Base-by-base conservation (phyloP, 2,329 filamentous ascomycete genomes). In the Colletotrichum sublineola region DNA sequence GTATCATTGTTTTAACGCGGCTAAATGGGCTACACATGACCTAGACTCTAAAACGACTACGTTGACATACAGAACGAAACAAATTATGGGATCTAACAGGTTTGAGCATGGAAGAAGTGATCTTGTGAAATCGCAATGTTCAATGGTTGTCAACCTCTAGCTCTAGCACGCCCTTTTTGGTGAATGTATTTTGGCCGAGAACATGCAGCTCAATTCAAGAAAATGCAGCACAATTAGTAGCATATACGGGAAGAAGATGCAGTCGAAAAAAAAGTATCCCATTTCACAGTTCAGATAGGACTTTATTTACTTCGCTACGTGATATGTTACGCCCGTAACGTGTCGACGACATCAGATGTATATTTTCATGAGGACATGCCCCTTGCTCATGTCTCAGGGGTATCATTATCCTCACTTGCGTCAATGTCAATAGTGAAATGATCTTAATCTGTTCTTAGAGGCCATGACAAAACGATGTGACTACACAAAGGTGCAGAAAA, bases 211-310 rank as follows among this genome's bases (percentile, higher is more conserved):
- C 9, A 18, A 20, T 44, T 44, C 4, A 3, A 15, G 6, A 44
- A 7, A 7, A 44, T 5, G 42, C 18, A 20, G 18, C 18, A 44
- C 15, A 2, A 44, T 20, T 2, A 44, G 6, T 7, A 3, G 4
- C 38, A 40, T 14, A 18, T 18, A 7, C 18, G 9, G 0, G 7
- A 44, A 6, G 18, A 44, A 1, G 6, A 44, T 20, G 20, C 15
- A 18, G 7, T 20, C 9, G 8, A 18, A 20, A 7, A 44, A 7
- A 20, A 3, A 1, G 15, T n/a, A n/a, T 2, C 5, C 8, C 2
- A n/a, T 11, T n/a, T 46, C 20, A 14, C 9, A n/a, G 44, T 5
- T 1, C 1, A 20, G 9, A 9, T 11, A 0, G n/a, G 3, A 9
- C 6, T n/a, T 46, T 9, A 46, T 46, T 6, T n/a, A 1, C 7